phyloP scores from a whole-genome alignment of 2,329 filamentous ascomycete genomes.

The Aspergillus pseudoglaucus region DNA sequence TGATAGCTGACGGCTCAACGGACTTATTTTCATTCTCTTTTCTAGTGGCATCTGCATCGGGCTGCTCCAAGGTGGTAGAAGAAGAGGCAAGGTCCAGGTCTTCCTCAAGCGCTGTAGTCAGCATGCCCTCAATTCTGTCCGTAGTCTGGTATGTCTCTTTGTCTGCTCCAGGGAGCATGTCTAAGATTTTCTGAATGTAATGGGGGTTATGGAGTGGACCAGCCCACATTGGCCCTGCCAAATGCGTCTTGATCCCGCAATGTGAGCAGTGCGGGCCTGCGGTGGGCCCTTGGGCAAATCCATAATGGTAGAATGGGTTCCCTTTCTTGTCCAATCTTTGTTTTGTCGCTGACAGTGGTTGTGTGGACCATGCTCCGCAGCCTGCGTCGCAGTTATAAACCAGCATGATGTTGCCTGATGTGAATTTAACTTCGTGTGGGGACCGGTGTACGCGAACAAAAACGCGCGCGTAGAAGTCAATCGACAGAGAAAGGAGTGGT shows the following conservation, averaged over 20 bases:
- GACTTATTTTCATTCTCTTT: conserved; percentile 9
- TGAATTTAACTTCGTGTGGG: conserved; percentile 80
- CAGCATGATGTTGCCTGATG: conserved; percentile 85
- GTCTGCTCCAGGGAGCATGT: conserved; percentile 61
- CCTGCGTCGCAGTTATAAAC: conserved; percentile 86
- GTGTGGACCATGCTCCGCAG: conserved; percentile 85
- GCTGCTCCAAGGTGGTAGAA: conserved; percentile 7
- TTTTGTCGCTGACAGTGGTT: conserved; percentile 67
- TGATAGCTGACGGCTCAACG: conserved; percentile 24
- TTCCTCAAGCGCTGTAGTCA: conserved; percentile 82
- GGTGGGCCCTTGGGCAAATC: conserved; percentile 64
- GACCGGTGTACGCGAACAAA: conserved; percentile 79
- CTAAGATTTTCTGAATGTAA: conserved; percentile 74
- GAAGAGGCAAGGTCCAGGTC: conserved; percentile 27
- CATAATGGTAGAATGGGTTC: conserved; percentile 68
- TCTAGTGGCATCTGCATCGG: conserved; percentile 4
- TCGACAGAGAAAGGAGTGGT: conserved; percentile 83
- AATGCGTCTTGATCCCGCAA: conserved; percentile 78
- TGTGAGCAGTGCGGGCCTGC: conserved; percentile 65
- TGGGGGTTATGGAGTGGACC: conserved; percentile 77
- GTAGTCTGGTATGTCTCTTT: conserved; percentile 70
- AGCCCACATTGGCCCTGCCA: conserved; percentile 91
- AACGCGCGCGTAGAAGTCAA: conserved; percentile 88
- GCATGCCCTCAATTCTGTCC: conserved; percentile 80
- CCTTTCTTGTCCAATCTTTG: conserved; percentile 64